Conservation (phyloP, 495 filamentous ascomycete genomes). For the Penicillium flavigenum region DNA sequence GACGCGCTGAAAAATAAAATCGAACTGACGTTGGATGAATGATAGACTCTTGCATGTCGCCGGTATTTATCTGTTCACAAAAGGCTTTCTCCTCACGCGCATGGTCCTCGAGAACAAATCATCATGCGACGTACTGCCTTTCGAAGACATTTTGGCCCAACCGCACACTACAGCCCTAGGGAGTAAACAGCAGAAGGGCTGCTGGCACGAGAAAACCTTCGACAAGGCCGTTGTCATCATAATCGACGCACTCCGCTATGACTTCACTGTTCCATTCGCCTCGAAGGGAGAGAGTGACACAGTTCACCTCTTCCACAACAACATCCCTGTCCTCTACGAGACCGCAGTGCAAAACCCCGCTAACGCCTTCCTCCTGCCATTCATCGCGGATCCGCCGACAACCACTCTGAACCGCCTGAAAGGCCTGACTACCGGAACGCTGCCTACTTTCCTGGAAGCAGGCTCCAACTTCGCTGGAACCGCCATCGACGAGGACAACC, state of each 20-base stretch:
- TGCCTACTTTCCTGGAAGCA: slow-evolving; percentile 91
- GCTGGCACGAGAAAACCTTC: slow-evolving; percentile 94
- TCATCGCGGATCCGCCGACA: slow-evolving; percentile 96
- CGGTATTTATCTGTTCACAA: slow-evolving; percentile 89
- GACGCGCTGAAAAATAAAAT: neutral
- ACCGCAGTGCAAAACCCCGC: slow-evolving; percentile 67
- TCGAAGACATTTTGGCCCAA: slow-evolving; percentile 41
- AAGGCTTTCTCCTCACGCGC: slow-evolving; percentile 93
- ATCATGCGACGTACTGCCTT: slow-evolving; percentile 70
- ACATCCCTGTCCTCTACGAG: slow-evolving; percentile 81
- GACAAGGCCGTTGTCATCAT: slow-evolving; percentile 87
- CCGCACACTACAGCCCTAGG: slow-evolving; percentile 32
- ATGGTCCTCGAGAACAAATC: slow-evolving; percentile 88
- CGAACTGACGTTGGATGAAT: slow-evolving; percentile 9
- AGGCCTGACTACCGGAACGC: slow-evolving; percentile 89
- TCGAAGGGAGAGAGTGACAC: slow-evolving; percentile 48
- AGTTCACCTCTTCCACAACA: slow-evolving; percentile 79
- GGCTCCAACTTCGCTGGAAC: slow-evolving; percentile 95
- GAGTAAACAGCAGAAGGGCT: slow-evolving; percentile 59
- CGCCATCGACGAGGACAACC: slow-evolving; percentile 96
- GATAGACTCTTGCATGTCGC: slow-evolving; percentile 68
- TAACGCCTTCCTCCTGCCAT: slow-evolving; percentile 87
- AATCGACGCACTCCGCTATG: slow-evolving; percentile 92
- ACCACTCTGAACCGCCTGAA: slow-evolving; percentile 90
- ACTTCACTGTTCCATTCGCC: slow-evolving; percentile 84